Evolutionary conservation across 148 eudicot genomes (phyloP).

Genomic region (Persicaria maculosa): DNA sequence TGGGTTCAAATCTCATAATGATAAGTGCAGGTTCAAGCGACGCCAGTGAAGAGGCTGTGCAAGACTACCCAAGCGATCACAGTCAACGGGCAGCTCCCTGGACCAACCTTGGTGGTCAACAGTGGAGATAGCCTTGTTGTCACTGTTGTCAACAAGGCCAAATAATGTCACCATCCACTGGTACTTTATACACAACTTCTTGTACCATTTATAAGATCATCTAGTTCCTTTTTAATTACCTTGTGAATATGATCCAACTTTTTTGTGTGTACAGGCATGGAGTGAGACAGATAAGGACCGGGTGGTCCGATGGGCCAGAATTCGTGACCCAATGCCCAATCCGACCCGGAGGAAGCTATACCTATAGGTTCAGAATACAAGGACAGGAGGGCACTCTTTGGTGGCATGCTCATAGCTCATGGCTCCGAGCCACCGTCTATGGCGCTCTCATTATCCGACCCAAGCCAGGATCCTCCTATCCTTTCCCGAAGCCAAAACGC

Average conservation of each 20-base stretch:
- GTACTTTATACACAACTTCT: conserved; percentile 25
- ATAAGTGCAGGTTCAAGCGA: conserved; percentile 55
- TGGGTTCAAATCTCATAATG: background rate
- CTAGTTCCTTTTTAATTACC: background rate
- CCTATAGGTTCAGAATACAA: conserved; percentile 12
- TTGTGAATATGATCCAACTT: background rate
- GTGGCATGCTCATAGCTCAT: conserved; percentile 18
- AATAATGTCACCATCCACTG: conserved; percentile 87
- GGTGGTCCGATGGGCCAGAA: conserved; percentile 19
- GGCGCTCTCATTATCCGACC: conserved; percentile 16
- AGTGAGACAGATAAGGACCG: conserved; percentile 12
- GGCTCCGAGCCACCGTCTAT: conserved; percentile 17
- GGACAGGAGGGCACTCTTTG: conserved; percentile 18
- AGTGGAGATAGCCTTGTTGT: conserved; percentile 68
- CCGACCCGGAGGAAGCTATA: conserved; percentile 16
- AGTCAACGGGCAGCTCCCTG: conserved; percentile 69
- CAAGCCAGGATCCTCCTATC: conserved; percentile 12
- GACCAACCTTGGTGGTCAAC: conserved; percentile 68
- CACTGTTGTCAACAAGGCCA: conserved; percentile 64
- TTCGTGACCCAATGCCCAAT: conserved; percentile 17
- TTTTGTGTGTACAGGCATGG: conserved; percentile 10
- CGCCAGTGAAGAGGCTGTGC: conserved; percentile 84
- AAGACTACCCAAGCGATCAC: conserved; percentile 42
- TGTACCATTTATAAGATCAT: background rate
- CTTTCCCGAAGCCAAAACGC: conserved; percentile 11